phyloP scores from a whole-genome alignment of 2,329 filamentous ascomycete species.

The Madurella fahalii region DNA sequence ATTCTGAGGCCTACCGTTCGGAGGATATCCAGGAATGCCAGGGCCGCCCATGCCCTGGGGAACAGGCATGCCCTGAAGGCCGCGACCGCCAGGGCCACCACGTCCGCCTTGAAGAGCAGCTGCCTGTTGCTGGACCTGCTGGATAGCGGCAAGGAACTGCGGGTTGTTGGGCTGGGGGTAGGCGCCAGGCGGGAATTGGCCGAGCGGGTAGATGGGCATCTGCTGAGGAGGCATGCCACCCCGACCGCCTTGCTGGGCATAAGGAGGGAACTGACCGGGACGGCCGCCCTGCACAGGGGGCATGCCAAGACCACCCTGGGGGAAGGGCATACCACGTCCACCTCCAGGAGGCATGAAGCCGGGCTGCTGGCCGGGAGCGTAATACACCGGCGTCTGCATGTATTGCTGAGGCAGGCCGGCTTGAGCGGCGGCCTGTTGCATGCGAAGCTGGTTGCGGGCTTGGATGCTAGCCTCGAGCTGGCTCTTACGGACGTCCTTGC shows the following conservation, averaged over 20 bases:
- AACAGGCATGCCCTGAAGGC: conserved; percentile 61
- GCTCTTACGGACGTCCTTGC: conserved; percentile 99
- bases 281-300: conserved; percentile 75
- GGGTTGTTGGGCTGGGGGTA: conserved; percentile 78
- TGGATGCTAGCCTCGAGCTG: conserved; percentile 99
- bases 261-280: conserved; percentile 79
- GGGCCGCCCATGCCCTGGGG: conserved; percentile 47
- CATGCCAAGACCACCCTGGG: conserved; percentile 59
- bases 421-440: conserved; percentile 93
- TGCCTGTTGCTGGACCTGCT: conserved; percentile 61
- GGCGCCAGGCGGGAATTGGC: conserved; percentile 73
- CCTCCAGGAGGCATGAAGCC: conserved; percentile 59
- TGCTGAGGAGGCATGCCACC: conserved; percentile 79
- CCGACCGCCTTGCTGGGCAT: conserved; percentile 82
- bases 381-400: conserved; percentile 91
- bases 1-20: conserved; percentile 49
- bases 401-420: conserved; percentile 83
- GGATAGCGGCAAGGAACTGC: conserved; percentile 76
- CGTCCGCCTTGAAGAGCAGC: conserved; percentile 47
- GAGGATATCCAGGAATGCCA: conserved; percentile 54
- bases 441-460: conserved; percentile 95
- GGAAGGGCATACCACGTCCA: conserved; percentile 64
- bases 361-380: conserved; percentile 76
- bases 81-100: conserved; percentile 64
- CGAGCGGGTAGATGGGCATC: conserved; percentile 80